Conservation (phyloP, 345 rosid genomes). For the Populus alba region DNA sequence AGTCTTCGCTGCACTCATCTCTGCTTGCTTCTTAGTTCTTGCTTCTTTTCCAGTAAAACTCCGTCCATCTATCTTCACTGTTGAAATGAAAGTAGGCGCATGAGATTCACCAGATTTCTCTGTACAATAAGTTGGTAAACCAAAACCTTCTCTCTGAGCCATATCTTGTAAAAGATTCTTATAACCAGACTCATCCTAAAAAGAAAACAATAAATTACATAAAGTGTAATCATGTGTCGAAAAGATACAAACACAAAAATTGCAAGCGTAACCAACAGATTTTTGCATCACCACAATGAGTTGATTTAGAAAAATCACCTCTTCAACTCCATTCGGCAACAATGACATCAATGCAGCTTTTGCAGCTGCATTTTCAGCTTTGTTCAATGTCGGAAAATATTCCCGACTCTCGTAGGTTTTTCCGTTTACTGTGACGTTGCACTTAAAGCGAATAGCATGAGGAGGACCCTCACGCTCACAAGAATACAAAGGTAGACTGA, state of each 20-base stretch:
- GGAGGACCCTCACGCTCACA: constrained; percentile 52
- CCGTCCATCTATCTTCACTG: constrained; percentile 43
- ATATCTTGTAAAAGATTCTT: constrained; percentile 66
- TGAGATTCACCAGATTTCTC: constrained; percentile 46
- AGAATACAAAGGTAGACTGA: constrained; percentile 44
- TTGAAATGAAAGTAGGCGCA: constrained; percentile 42
- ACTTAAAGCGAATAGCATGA: constrained; percentile 54
- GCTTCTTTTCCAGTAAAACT: constrained; percentile 43
- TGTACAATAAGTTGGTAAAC: constrained; percentile 48
- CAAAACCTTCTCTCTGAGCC: constrained; percentile 40
- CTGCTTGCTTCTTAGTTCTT: constrained; percentile 58
- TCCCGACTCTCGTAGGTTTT: constrained; percentile 37
- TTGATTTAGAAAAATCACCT: constrained; percentile 26
- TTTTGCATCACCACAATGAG: neutral
- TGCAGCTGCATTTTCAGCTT: constrained; percentile 73
- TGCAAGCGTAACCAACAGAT: neutral
- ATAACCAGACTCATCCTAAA: constrained; percentile 47
- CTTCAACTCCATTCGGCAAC: constrained; percentile 28
- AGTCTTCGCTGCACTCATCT: constrained; percentile 61
- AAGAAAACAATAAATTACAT: neutral
- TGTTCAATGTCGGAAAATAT: constrained; percentile 45
- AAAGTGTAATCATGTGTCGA: neutral
- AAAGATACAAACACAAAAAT: neutral
- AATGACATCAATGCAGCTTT: constrained; percentile 49
- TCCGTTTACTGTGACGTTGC: constrained; percentile 45